Conservation (phyloP, 139 green algal species). For the Chlamydomonas sphaeroides region DNA sequence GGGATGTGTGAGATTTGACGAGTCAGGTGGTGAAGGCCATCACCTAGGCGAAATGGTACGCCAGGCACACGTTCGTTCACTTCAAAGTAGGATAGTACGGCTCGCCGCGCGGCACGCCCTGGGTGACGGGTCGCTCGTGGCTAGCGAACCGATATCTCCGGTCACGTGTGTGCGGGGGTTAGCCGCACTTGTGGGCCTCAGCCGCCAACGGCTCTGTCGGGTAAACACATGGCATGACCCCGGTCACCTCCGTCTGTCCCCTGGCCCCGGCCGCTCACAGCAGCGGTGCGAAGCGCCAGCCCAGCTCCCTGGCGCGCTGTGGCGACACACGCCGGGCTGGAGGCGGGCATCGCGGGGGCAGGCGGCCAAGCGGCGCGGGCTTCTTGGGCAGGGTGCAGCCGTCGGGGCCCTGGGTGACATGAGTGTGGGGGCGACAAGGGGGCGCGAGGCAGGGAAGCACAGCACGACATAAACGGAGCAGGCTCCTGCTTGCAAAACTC, state of each 20-base stretch:
- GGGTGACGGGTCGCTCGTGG: no score
- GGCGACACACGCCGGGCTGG: neutral
- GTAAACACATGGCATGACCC: no score
- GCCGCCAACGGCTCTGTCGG: no score
- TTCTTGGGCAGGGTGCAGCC: constrained; percentile 40
- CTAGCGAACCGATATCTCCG: no score
- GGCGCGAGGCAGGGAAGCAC: neutral
- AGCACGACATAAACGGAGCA: neutral
- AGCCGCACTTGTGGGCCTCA: neutral
- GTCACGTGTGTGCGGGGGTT: no score
- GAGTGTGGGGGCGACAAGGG: neutral
- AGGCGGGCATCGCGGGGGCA: constrained; percentile 21
- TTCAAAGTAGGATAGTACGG: no score
- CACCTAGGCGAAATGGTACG: neutral
- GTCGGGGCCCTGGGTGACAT: neutral
- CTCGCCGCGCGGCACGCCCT: no score
- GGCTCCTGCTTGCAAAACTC: no score
- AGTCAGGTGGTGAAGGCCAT: no score
- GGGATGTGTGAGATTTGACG: neutral
- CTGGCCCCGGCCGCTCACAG: constrained; percentile 1
- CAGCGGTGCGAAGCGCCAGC: constrained; percentile 32
- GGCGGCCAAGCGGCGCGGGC: neutral
- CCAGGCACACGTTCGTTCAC: no score
- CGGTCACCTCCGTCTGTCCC: no score
- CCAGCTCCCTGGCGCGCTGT: neutral